Evolutionary conservation across 2,329 filamentous ascomycete genomes (phyloP).

Genomic region (Sclerotiophoma versabilis): DNA sequence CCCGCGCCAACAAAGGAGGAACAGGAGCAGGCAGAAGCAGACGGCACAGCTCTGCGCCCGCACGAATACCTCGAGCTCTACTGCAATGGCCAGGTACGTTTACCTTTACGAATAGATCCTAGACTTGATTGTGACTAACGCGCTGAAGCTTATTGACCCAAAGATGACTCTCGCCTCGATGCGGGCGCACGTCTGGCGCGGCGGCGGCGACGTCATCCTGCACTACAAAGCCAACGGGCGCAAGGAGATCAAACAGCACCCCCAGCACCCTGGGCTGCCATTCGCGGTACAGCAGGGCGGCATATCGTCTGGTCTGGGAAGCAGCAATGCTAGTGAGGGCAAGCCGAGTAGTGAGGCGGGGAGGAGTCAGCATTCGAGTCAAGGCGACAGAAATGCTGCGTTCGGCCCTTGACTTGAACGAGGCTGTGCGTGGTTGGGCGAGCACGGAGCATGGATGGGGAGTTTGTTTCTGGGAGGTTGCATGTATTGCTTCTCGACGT

Average conservation of each 20-base stretch:
- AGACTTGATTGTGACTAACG: not conserved
- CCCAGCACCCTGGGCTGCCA: conserved; percentile 25
- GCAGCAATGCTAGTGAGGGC: conserved; percentile 40
- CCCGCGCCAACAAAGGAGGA: conserved; percentile 66
- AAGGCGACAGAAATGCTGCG: conserved; percentile 21
- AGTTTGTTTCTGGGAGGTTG: not conserved
- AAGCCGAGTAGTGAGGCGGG: conserved; percentile 44
- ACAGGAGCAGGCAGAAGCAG: conserved; percentile 50
- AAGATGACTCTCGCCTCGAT: conserved; percentile 95
- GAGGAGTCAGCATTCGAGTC: conserved; percentile 32
- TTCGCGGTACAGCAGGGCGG: conserved; percentile 17
- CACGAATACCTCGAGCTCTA: conserved; percentile 96
- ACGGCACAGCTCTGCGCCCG: conserved; percentile 63
- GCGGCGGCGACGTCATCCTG: conserved; percentile 88
- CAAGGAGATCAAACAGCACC: conserved; percentile 61
- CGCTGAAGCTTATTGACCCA: conserved; percentile 66
- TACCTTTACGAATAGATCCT: not conserved
- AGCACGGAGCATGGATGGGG: not conserved
- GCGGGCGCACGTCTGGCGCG: conserved; percentile 91
- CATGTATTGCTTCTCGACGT: not conserved
- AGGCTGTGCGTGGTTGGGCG: not conserved
- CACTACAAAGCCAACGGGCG: conserved; percentile 93
- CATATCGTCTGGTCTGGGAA: conserved; percentile 16
- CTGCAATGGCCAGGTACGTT: conserved; percentile 85
- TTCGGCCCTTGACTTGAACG: conserved; percentile 27